Evolutionary conservation across 352 stramenopile species (phyloP).

Genomic region (Phytophthora kernoviae): DNA sequence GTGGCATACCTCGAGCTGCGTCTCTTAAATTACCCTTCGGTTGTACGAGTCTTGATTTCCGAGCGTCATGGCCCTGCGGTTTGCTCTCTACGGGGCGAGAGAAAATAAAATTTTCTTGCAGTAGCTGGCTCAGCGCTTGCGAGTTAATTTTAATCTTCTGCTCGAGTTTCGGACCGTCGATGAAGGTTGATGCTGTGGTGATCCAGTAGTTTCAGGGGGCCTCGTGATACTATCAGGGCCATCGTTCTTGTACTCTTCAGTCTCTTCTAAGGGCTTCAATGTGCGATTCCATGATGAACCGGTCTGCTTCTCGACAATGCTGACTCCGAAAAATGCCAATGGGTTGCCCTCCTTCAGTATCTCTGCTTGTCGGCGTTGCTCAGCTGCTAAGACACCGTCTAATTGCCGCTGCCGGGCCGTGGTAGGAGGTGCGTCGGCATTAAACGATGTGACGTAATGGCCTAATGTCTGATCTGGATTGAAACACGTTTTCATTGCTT

Average conservation of each 20-base stretch:
- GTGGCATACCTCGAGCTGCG: conserved; percentile 3
- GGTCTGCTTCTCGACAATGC: conserved; percentile 29
- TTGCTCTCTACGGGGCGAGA: conserved; percentile 39
- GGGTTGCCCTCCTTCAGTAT: conserved; percentile 70
- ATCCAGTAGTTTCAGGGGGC: not conserved
- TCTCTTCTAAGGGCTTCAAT: not conserved
- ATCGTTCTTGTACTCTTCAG: conserved; percentile 1
- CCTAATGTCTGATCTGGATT: conserved; percentile 37
- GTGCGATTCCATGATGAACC: conserved; percentile 16
- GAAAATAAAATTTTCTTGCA: conserved; percentile 77
- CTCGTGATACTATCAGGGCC: not conserved
- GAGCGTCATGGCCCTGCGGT: conserved; percentile 2
- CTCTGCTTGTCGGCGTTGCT: conserved; percentile 32
- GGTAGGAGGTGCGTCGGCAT: conserved; percentile 55
- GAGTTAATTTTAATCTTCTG: conserved; percentile 23
- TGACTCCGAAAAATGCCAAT: conserved; percentile 58
- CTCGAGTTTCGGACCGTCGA: conserved; percentile 8
- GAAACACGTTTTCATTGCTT: conserved; percentile 22
- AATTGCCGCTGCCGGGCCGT: conserved; percentile 35
- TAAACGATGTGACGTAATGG: conserved; percentile 58
- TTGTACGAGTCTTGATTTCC: conserved; percentile 7
- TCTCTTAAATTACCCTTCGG: conserved; percentile 1
- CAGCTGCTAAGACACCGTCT: conserved; percentile 34
- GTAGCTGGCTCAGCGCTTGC: conserved; percentile 52
- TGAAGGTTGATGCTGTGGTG: conserved; percentile 5